These are phyloP conservation scores for Chaetomiaceae sp. DNA, from an alignment of 2,329 filamentous ascomycete species.

Conservation along the genomic window DNA sequence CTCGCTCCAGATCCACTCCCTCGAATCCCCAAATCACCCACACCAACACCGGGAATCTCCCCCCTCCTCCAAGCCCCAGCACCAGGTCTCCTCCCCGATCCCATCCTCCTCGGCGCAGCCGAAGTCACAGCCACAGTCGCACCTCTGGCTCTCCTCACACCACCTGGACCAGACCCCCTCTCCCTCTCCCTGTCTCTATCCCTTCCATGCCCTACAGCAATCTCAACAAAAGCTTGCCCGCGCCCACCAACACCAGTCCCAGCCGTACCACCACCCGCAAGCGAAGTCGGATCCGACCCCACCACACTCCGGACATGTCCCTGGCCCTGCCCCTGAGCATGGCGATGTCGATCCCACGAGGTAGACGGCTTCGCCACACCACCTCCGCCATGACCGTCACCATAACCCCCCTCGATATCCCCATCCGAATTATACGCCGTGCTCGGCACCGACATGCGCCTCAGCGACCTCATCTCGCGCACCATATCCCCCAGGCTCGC, in stretches of 20 bases:
- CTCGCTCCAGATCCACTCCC: slow-evolving; percentile 20
- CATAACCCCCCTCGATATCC: not conserved
- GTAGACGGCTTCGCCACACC: slow-evolving; percentile 9
- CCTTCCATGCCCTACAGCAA: slow-evolving; percentile 24
- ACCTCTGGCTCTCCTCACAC: not conserved
- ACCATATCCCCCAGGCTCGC: slow-evolving; percentile 87
- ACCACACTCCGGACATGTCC: not conserved
- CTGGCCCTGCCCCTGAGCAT: slow-evolving; percentile 11
- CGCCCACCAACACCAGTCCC: no score
- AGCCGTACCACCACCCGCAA: not conserved
- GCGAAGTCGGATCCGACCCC: slow-evolving; percentile 10
- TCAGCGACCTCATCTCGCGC: slow-evolving; percentile 66
- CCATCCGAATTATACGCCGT: slow-evolving; percentile 48
- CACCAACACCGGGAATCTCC: slow-evolving; percentile 3
- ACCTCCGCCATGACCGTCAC: slow-evolving; percentile 31
- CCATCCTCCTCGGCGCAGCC: not conserved
- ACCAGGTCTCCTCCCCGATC: not conserved
- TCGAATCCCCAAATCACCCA: slow-evolving; percentile 10
- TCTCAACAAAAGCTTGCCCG: slow-evolving; percentile 31
- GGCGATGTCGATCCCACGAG: not conserved
- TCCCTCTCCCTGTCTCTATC: slow-evolving; percentile 19
- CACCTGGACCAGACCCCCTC: not conserved
- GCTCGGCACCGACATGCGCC: slow-evolving; percentile 40
- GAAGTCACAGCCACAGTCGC: slow-evolving; percentile 21
- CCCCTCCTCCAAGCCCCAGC: slow-evolving; percentile 10